Evolutionary conservation across 75 land plant species (phyloP), one percentile per base, ranked within the genome.

Genomic region (Chamaecyparis obtusa): DNA sequence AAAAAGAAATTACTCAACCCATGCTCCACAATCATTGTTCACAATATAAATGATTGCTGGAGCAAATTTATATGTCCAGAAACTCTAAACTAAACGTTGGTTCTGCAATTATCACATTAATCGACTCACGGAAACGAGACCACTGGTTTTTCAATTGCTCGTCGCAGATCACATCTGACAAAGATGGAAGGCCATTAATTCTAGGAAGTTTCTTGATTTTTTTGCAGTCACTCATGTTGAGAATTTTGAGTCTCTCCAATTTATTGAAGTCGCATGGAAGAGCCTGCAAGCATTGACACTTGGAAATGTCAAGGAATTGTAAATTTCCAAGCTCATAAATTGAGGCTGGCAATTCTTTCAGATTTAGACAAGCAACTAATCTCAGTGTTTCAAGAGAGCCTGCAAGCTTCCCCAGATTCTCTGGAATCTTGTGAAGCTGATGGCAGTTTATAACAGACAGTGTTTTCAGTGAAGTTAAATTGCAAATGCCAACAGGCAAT

Each of bases 191-290:
- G 2, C 69, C 82, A 0, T 44, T 49, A 15, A 41, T 89, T 1
- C 21, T 30, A 1, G 95, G 95, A 33, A 94, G 87, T 46, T 32
- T 49, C 87, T 75, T 88, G 5, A 94, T 54, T 27, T n/a, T 88
- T 32, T 82, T 43, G 49, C 95, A 94, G 74, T 93, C 92, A 74
- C 94, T 85, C 95, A 94, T 94, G 84, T 93, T 93, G 35, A 94
- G 90, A 87, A 89, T 89, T 84, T 89, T 88, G 87, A 94, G 85
- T 1, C 85, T 90, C 1, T 16, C 9, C 69, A 91, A 69, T 7
- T 86, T 37, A 9, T 90, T 92, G 30, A 94, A 76, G 19, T 86
- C 89, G 3, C 89, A 87, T 36, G 95, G 94, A 2, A 94, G 89
- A 48, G 89, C 51, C n/a, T n/a, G n/a, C 54, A 94, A 37, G n/a